These are phyloP conservation scores for Mycena citricolor DNA, from an alignment of 1,284 basidiomycete species.

Conservation along the genomic window DNA sequence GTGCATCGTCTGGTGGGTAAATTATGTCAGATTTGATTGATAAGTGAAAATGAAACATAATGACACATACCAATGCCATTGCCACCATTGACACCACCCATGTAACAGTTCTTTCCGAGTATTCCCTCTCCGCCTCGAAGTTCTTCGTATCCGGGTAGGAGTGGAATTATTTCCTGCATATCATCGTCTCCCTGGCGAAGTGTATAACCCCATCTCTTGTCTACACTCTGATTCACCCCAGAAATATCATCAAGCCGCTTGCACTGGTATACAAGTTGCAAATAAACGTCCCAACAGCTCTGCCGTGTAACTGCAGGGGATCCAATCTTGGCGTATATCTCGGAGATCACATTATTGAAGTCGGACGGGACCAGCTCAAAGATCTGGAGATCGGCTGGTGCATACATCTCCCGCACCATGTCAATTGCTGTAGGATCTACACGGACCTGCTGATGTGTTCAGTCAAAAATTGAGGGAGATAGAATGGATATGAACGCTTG, in stretches of 20 bases:
- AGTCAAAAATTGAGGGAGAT: neutral
- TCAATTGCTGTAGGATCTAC: conserved; percentile 1
- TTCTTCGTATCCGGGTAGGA: too few species aligned
- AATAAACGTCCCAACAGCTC: neutral
- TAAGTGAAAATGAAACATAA: too few species aligned
- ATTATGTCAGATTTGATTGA: too few species aligned
- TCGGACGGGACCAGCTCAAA: conserved; percentile 8
- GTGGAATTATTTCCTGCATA: too few species aligned
- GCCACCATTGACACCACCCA: neutral
- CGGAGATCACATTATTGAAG: neutral
- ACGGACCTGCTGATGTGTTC: neutral
- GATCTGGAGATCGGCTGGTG: neutral
- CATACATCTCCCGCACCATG: neutral
- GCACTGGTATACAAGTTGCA: neutral
- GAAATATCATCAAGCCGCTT: neutral
- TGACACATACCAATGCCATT: neutral
- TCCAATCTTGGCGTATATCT: conserved; percentile 3
- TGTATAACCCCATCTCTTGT: too few species aligned
- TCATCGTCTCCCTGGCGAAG: too few species aligned
- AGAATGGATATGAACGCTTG: too few species aligned
- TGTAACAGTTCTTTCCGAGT: neutral
- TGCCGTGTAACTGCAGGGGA: neutral
- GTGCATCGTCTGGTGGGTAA: too few species aligned
- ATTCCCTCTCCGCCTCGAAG: too few species aligned
- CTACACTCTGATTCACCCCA: neutral